A percentile compares a stretch with the other conserved stretches of the same genome.
These are phyloP conservation scores for Tetradesmus lagerheimii DNA, from an alignment of 139 green algal species.

Conservation along the genomic window DNA sequence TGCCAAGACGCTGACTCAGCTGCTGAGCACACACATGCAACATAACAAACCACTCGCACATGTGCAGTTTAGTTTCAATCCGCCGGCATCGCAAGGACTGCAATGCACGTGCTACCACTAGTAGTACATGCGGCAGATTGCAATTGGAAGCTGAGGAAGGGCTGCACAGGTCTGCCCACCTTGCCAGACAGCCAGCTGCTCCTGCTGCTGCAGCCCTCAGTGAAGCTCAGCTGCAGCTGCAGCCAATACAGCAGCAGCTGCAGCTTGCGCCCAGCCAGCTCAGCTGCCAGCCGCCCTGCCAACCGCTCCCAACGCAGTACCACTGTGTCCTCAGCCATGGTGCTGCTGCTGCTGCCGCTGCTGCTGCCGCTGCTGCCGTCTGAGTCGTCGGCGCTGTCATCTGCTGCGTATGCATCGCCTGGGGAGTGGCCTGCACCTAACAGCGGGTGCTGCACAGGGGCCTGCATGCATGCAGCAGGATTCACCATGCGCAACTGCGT, in stretches of 20 bases:
- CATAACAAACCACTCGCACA: no score
- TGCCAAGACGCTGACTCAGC: no score
- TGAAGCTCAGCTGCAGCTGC: constrained; percentile 52
- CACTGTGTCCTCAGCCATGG: constrained; percentile 20
- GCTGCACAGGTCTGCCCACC: constrained; percentile 13
- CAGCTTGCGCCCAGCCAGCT: constrained; percentile 47
- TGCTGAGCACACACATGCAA: no score
- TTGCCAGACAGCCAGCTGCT: constrained; percentile 44
- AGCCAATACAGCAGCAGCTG: constrained; percentile 58
- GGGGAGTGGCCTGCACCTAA: background rate
- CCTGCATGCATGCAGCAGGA: background rate
- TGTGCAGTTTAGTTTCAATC: no score
- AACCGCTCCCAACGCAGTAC: constrained; percentile 54
- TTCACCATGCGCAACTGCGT: background rate
- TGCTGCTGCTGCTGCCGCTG: constrained; percentile 27
- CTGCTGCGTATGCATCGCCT: constrained; percentile 17
- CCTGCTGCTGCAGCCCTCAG: constrained; percentile 52
- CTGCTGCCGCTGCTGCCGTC: constrained; percentile 4
- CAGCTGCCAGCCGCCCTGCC: constrained; percentile 45
- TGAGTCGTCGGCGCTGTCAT: constrained; percentile 34
- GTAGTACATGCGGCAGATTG: no score
- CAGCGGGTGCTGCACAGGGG: background rate
- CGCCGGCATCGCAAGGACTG: no score
- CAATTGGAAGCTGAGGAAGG: background rate
- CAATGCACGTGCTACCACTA: no score